Conservation (phyloP, 1,284 basidiomycete species). For the Ceratobasidium sp. region DNA sequence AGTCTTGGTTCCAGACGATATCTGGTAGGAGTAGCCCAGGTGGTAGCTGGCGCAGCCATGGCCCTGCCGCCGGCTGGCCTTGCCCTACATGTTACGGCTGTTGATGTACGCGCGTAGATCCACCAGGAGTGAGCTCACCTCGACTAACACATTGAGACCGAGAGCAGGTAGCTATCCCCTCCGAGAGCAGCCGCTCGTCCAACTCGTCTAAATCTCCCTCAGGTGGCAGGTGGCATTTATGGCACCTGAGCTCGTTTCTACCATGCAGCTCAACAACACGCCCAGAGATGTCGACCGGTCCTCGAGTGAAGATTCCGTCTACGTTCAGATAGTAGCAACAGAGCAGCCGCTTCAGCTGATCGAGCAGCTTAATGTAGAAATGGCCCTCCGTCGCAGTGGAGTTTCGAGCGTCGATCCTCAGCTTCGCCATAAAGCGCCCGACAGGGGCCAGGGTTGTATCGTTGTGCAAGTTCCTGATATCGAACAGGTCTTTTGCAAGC, state of each 20-base stretch:
- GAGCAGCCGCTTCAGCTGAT: background rate
- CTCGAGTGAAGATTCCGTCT: conserved; percentile 8
- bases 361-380: background rate
- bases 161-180: background rate
- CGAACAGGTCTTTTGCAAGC: background rate
- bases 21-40: conserved; percentile 1
- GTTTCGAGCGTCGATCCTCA: background rate
- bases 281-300: background rate
- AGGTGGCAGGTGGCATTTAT: background rate
- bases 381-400: background rate
- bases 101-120: too few relatives aligned
- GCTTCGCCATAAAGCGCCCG: background rate
- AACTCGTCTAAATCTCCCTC: background rate
- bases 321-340: conserved; percentile 27
- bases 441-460: background rate
- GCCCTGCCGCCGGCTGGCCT: background rate
- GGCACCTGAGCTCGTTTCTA: conserved; percentile 13
- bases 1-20: conserved; percentile 1
- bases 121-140: too few relatives aligned
- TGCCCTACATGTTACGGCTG: too few relatives aligned
- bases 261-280: conserved; percentile 22
- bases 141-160: background rate
- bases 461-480: background rate
- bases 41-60: background rate
- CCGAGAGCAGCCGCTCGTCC: background rate